Percentiles rank a stretch among this genome's conserved stretches.
These are phyloP conservation scores for Aquilaria agallochum DNA, from an alignment of 441 rosid species.

Conservation along the genomic window DNA sequence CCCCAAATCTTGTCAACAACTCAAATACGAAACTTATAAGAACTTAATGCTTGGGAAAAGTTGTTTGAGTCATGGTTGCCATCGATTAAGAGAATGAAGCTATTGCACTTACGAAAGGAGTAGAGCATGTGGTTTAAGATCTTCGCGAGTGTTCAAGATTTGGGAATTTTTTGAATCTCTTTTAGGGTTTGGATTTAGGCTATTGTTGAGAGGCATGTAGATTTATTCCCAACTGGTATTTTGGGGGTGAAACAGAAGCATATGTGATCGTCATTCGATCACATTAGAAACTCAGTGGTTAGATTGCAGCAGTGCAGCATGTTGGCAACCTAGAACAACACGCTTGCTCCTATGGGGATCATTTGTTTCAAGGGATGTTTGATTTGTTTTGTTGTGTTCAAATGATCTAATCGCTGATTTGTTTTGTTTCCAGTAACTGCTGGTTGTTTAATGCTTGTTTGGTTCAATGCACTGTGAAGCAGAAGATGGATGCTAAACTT, in stretches of 20 bases:
- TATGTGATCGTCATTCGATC: no score
- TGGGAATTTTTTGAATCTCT: constrained; percentile 2
- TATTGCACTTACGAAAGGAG: constrained; percentile 86
- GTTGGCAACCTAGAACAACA: no score
- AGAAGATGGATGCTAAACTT: no score
- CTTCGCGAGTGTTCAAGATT: constrained; percentile 28
- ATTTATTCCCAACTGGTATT: constrained; percentile 18
- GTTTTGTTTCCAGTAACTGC: no score
- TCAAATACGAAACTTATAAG: constrained; percentile 70
- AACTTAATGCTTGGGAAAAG: constrained; percentile 26
- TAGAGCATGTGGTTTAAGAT: constrained; percentile 67
- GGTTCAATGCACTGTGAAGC: no score
- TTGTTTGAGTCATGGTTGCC: constrained; percentile 18
- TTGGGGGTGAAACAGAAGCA: background rate
- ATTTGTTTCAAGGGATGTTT: no score
- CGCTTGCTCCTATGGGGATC: no score
- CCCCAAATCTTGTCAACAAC: constrained; percentile 55
- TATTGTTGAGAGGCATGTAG: constrained; percentile 17
- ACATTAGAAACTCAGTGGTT: no score
- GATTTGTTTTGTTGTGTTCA: no score
- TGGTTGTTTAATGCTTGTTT: no score
- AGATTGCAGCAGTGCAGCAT: no score
- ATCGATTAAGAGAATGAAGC: constrained; percentile 25
- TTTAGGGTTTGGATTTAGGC: constrained; percentile 12
- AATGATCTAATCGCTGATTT: no score